Evolutionary conservation across 2,329 filamentous ascomycete species (phyloP).

Genomic region (Exophiala bonariae): DNA sequence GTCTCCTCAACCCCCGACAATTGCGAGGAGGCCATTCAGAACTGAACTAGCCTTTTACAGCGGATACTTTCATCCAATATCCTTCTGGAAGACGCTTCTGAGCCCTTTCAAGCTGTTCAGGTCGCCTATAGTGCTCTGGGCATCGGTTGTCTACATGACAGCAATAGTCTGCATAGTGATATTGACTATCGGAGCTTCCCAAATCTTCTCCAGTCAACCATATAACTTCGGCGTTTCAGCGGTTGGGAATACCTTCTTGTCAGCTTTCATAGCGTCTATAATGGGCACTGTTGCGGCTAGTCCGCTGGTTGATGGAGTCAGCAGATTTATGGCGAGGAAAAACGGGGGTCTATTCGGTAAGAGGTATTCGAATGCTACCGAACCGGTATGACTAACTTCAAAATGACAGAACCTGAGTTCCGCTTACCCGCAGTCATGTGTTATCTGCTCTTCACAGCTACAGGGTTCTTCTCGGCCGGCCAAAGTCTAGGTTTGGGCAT

Average conservation of each 20-base stretch:
- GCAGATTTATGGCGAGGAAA: not conserved
- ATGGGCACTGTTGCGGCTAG: not conserved
- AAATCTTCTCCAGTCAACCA: slow-evolving; percentile 30
- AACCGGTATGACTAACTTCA: not conserved
- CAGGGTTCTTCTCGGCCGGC: slow-evolving; percentile 1
- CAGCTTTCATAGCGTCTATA: not conserved
- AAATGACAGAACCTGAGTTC: slow-evolving; percentile 1
- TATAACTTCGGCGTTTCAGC: slow-evolving; percentile 33
- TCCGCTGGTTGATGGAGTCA: not conserved
- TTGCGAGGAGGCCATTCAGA: not conserved
- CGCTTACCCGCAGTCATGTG: not conserved
- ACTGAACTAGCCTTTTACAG: not conserved
- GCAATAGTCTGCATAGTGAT: slow-evolving; percentile 26
- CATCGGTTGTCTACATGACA: slow-evolving; percentile 27
- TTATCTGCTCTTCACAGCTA: slow-evolving; percentile 1
- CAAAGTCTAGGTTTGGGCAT: not conserved
- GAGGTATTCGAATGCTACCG: not conserved
- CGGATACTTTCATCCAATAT: slow-evolving; percentile 5
- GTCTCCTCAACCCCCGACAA: not conserved
- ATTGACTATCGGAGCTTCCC: slow-evolving; percentile 27
- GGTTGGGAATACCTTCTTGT: slow-evolving; percentile 36
- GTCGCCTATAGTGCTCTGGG: slow-evolving; percentile 31
- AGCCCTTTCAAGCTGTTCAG: slow-evolving; percentile 32
- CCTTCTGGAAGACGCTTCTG: slow-evolving; percentile 25
- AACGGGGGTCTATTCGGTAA: not conserved